Conservation (phyloP, 2,329 filamentous ascomycete species). For the Elsinoe batatas region DNA sequence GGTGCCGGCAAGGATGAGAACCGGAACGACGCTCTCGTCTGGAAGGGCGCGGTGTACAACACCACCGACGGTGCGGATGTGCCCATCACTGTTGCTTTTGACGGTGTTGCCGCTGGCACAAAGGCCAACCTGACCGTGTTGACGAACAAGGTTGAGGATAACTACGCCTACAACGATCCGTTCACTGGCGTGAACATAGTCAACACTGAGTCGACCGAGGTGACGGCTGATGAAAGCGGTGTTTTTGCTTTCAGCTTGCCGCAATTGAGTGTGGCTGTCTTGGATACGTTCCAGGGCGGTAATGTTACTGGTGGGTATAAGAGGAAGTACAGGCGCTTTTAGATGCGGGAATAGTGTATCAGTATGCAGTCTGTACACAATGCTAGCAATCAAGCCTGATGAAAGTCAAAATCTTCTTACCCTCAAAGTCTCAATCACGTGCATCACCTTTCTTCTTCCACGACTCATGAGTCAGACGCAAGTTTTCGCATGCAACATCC, state of each 20-base stretch:
- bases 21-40: conserved; percentile 31
- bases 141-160: conserved; percentile 24
- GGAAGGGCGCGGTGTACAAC: conserved; percentile 41
- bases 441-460: too few relatives aligned
- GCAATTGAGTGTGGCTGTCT: conserved; percentile 46
- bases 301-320: neutral
- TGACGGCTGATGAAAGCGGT: conserved; percentile 38
- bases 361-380: neutral
- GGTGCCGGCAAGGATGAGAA: conserved; percentile 33
- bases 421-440: too few relatives aligned
- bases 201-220: conserved; percentile 29
- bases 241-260: conserved; percentile 45
- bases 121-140: conserved; percentile 34
- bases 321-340: neutral
- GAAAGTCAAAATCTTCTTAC: too few relatives aligned
- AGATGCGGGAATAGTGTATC: neutral
- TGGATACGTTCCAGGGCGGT: conserved; percentile 22
- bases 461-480: too few relatives aligned
- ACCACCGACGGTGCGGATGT: conserved; percentile 32
- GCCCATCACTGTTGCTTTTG: conserved; percentile 25
- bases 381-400: neutral
- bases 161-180: conserved; percentile 16
- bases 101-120: conserved; percentile 26
- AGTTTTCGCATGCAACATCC: too few relatives aligned
- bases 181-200: conserved; percentile 41